Evolutionary conservation across 768 basidiomycete genomes (phyloP).

Genomic region (Porphyrellus cyaneotinctus): DNA sequence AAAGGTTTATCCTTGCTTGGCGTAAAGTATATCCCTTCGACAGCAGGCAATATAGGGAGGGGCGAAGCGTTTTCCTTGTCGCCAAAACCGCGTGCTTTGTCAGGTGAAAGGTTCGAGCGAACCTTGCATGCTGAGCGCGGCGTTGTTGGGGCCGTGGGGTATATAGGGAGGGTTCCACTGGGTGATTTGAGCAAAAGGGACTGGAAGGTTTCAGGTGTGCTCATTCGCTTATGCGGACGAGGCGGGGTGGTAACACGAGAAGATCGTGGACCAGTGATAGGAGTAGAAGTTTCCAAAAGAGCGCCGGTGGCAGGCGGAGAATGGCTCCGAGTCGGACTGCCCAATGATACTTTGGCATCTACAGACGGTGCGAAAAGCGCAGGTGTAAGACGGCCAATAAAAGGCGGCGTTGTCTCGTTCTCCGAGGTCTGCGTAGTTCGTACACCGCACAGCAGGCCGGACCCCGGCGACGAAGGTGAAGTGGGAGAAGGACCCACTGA

Average conservation of each 20-base stretch:
- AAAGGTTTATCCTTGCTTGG: conserved; percentile 25
- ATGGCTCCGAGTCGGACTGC: conserved; percentile 1
- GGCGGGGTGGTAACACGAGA: conserved; percentile 31
- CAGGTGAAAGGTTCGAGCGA: conserved; percentile 29
- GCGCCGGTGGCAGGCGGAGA: conserved; percentile 2
- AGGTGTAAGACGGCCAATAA: conserved; percentile 28
- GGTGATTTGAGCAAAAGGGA: conserved; percentile 28
- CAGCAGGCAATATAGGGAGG: conserved; percentile 33
- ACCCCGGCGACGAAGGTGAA: conserved; percentile 9
- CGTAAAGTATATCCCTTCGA: conserved; percentile 43
- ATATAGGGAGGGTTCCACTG: conserved; percentile 24
- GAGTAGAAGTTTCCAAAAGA: conserved; percentile 27
- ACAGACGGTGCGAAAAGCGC: conserved; percentile 21
- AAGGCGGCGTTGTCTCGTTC: conserved; percentile 11
- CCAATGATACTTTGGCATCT: background rate
- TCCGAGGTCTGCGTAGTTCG: background rate
- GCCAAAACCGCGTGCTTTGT: conserved; percentile 34
- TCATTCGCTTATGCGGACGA: conserved; percentile 35
- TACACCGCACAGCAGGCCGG: conserved; percentile 2
- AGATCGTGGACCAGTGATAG: conserved; percentile 15
- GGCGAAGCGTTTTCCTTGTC: conserved; percentile 66
- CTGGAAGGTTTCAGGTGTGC: conserved; percentile 31
- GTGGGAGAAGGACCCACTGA: conserved; percentile 10
- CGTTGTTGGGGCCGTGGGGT: conserved; percentile 29
- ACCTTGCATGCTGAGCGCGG: conserved; percentile 27